Base-by-base conservation (phyloP, 148 eudicot genomes). In the Rhododendron ferrugineum region DNA sequence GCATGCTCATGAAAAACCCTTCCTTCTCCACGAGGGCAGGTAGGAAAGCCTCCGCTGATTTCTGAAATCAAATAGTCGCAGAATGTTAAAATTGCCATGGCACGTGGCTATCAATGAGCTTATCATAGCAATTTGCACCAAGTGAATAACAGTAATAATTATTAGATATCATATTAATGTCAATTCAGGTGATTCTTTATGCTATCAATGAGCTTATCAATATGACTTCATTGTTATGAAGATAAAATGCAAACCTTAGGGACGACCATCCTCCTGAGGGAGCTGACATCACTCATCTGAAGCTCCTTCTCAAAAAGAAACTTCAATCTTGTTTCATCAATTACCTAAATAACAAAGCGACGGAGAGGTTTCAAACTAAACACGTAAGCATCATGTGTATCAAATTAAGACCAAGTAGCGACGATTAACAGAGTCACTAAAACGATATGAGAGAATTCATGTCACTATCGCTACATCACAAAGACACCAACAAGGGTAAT, bases 251-350 rank as follows among this genome's bases (percentile, higher is more conserved):
- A 62, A 77, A 95, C 98, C 98, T 96, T 96, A 30, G 99, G 98
- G 37, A 96, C 89, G 23, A 96, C 88, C 90, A 96, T 94, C 87
- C 98, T 88, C 82, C 91, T 92, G 66, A 96, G 91, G 58, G 89
- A 80, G 22, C 92, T 87, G 1, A 96, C 98, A 84, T 96, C 98
- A 70, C 98, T 96, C 74, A 92, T 92, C 85, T 92, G 94, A 54
- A 96, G 98, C 87, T 93, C 91, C 88, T 96, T 96, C 82, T 92
- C 84, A 84, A 96, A 96, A 82, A 94, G 92, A 87, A 89, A 93
- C 82, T 76, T 85, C 81, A 94, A 79, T 87, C 91, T 93, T 80
- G 90, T 78, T 15, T 84, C 88, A 86, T 94, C 94, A 84, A 92
- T 86, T 44, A 82, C 93, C 94, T 94, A 89, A 87, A 86, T 80